Evolutionary conservation across 2,329 filamentous ascomycete genomes (phyloP), one percentile per base, ranked within the genome.

Genomic region (Xylariaceae sp.): DNA sequence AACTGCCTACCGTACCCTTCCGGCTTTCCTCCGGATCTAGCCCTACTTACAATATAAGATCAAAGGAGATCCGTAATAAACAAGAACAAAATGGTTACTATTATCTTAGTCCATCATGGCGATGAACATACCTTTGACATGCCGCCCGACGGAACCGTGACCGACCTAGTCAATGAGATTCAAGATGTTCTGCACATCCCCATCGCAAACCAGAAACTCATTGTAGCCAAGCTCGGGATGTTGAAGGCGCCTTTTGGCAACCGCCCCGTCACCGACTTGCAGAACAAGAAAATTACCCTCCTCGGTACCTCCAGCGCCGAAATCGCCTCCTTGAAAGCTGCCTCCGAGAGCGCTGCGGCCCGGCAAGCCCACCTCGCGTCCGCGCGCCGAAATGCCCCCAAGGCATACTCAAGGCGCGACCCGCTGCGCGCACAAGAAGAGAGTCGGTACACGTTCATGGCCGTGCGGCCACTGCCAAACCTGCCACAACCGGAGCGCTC

Each of bases 391-490:
- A 60, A 60, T 60, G 44, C 67, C 37, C 62, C 64, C 21, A 63
- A 61, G 15, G 59, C 61, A 3, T 61, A 55, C 55, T 49, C 63
- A 13, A 43, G 53, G 67, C 57, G 72, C 65, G 51, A 66, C 68
- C 19, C 68, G 62, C 41, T 60, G 55, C 52, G 66, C 69, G 57
- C 76, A 74, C 67, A 65, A 67, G 82, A 83, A n/a, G 80, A 86
- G 54, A 74, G 77, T 18, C 77, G 76, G 55, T 96, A 95, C 73
- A 95, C 88, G 0, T 99, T 99, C 72, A 80, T 86, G 59, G 81
- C 83, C 0, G 76, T 97, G 0, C 80, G 84, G 1, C 88, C 92
- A 0, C 79, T 99, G 0, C 74, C 81, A 0, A 85, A 92, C 64
- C 84, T 97, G 0, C 90, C 91, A 0, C 80, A 87, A 51, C 86